Percentiles rank a stretch among this genome's conserved stretches.
Conservation (phyloP, 1,284 basidiomycete species). For the Sporisorium graminicola region DNA sequence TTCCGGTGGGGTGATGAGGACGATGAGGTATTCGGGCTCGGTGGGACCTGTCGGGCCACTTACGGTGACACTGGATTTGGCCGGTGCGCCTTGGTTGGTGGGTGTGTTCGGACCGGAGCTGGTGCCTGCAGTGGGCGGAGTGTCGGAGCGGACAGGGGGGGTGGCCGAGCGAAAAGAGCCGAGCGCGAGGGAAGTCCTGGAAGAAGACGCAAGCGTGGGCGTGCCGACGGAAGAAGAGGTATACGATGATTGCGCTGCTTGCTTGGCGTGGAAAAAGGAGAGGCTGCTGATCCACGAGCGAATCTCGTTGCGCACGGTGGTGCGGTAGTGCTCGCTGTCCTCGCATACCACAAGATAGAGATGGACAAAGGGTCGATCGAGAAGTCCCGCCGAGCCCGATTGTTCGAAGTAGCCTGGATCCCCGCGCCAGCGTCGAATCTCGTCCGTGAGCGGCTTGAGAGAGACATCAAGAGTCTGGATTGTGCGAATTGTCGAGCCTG, state of each 20-base stretch:
- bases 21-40: slow-evolving; percentile 66
- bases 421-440: slow-evolving; percentile 49
- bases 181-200: slow-evolving; percentile 31
- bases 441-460: slow-evolving; percentile 51
- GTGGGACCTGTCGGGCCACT: slow-evolving; percentile 14
- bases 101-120: slow-evolving; percentile 43
- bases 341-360: slow-evolving; percentile 66
- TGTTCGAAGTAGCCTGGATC: slow-evolving; percentile 57
- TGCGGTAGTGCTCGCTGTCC: slow-evolving; percentile 67
- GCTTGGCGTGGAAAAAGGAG: slow-evolving; percentile 42
- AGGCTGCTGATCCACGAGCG: slow-evolving; percentile 65
- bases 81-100: slow-evolving; percentile 16
- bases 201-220: slow-evolving; percentile 21
- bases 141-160: slow-evolving; percentile 37
- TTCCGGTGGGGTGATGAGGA: slow-evolving; percentile 61
- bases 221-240: slow-evolving; percentile 13
- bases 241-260: slow-evolving; percentile 10
- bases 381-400: slow-evolving; percentile 30
- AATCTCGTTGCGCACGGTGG: slow-evolving; percentile 65
- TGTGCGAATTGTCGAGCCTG: slow-evolving; percentile 51
- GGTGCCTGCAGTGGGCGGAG: slow-evolving; percentile 18
- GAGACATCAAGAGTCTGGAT: slow-evolving; percentile 57
- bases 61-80: slow-evolving; percentile 6
- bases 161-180: slow-evolving; percentile 36
- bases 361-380: slow-evolving; percentile 63